Base-by-base conservation (phyloP, 768 basidiomycete species). In the Amanita phalloides region DNA sequence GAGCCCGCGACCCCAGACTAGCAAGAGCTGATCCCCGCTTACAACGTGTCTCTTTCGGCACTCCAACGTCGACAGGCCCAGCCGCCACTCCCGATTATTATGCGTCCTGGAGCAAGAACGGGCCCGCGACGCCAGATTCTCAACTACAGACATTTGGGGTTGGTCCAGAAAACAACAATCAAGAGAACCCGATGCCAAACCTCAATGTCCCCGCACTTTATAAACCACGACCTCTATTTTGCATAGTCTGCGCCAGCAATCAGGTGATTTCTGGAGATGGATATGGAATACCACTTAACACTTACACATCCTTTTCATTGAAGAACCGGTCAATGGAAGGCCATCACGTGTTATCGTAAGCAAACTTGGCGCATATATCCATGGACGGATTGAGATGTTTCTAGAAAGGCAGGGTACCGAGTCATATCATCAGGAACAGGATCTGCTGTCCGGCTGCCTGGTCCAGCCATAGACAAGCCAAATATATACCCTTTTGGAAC, bases 301-400 rank as follows among this genome's bases (percentile, higher is more conserved):
- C 51, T 28, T 39, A n/a, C 37, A 46, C 45, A 28, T 28, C 26
- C 26, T 7, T 32, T 32, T 4, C 32, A 33, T n/a, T 45, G 54
- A 58, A 96, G 93, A 96, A 96, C 64, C 84, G 94, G 45, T 95
- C 93, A 1, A 99, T 99, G 96, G 96, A 98, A 69, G 96, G 91
- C 0, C 96, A 99, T 62, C 78, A 81, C 61, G 90, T 94, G 11
- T 67, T 98, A 48, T 70, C 84, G 92, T 96, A 57, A 71, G 91
- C 78, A 7, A 53, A 41, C 44, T 45, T 35, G 9, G 36, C 30
- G 48, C 13, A 7, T 41, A 36, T 23, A 6, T 47, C 38, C 23
- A 21, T 23, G n/a, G 30, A 45, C 44, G 51, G 33, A 42, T 38
- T 55, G 56, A 48, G 58, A 53, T 44, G 49, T 55, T 53, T 45